Evolutionary conservation across 2,329 filamentous ascomycete genomes (phyloP), one percentile per base, ranked within the genome.

Genomic region (Alternaria hordeiaustralica): DNA sequence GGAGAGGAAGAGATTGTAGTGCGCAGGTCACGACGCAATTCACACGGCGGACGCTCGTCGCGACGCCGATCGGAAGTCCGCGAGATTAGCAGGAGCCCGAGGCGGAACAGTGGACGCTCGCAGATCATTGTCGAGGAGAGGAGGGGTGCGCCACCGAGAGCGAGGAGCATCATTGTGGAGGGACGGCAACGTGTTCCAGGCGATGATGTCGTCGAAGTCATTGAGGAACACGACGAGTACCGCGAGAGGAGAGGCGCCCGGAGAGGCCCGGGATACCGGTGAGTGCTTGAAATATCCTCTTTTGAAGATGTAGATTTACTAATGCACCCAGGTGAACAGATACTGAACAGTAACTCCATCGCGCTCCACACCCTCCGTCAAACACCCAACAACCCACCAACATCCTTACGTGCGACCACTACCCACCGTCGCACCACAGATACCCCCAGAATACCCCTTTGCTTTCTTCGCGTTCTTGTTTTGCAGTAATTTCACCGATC

Each of bases 1-100:
- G 80, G 77, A n/a, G 81, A 84, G 67, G 88, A 90, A 59, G 86
- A 89, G 65, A 88, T 90, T 74, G 86, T 92, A 76, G 75, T 79
- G 58, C 71, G 78, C 46, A 73, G 74, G 45, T 58, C 73, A 44
- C 62, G 67, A 55, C 77, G 73, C 65, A 68, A 73, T 25, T 73
- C 74, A 21, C 75, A 77, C 9, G 75, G 77, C 20, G 66, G 69
- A n/a, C 72, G 75, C n/a, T 77, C 74, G 46, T 72, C 74, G 15
- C 73, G 71, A 20, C 76, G 67, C 55, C 73, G 77, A 20, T 71
- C 70, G 6, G 75, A 81, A 60, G 70, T 80, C 41, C 78, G 79
- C 61, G 77, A 81, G 58, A 66, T 78, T n/a, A 80, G 78, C 61
- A 70, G 78, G 59, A 78, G 75, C 58, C 79, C 80, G 9, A 65